Conservation (phyloP, 2,329 filamentous ascomycete species). For the Ascochyta pisi region DNA sequence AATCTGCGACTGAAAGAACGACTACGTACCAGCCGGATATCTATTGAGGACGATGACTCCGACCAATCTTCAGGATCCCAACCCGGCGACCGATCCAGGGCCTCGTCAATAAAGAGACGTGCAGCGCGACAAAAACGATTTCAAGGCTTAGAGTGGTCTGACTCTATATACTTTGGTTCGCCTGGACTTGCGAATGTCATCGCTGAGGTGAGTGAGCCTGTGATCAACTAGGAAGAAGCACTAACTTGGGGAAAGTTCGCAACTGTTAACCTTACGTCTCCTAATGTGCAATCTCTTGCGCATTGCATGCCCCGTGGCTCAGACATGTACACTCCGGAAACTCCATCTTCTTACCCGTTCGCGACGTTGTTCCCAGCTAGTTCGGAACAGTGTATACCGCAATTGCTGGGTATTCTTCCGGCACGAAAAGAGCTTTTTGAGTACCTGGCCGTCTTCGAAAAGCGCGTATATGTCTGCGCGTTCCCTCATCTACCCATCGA, state of each 20-base stretch:
- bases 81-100: slow-evolving; percentile 26
- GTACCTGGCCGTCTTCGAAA: slow-evolving; percentile 53
- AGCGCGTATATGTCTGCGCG: slow-evolving; percentile 52
- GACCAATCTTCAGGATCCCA: slow-evolving; percentile 34
- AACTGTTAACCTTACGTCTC: slow-evolving; percentile 47
- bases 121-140: slow-evolving; percentile 47
- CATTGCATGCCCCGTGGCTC: slow-evolving; percentile 52
- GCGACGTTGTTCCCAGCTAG: slow-evolving; percentile 52
- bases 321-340: slow-evolving; percentile 52
- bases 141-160: slow-evolving; percentile 48
- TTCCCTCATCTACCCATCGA: slow-evolving; percentile 56
- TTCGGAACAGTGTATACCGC: slow-evolving; percentile 44
- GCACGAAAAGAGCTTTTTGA: slow-evolving; percentile 47
- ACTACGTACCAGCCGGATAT: slow-evolving; percentile 42
- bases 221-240: neutral
- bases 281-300: slow-evolving; percentile 48
- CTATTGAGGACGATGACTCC: slow-evolving; percentile 50
- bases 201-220: slow-evolving; percentile 48
- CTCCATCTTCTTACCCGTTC: slow-evolving; percentile 53
- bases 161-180: slow-evolving; percentile 59
- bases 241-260: slow-evolving; percentile 50
- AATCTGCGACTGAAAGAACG: slow-evolving; percentile 55
- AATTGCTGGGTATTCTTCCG: slow-evolving; percentile 50
- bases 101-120: slow-evolving; percentile 33
- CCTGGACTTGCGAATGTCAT: slow-evolving; percentile 58